Evolutionary conservation across 805 yeast genomes (phyloP).

Genomic region (Suhomyces faveliae): DNA sequence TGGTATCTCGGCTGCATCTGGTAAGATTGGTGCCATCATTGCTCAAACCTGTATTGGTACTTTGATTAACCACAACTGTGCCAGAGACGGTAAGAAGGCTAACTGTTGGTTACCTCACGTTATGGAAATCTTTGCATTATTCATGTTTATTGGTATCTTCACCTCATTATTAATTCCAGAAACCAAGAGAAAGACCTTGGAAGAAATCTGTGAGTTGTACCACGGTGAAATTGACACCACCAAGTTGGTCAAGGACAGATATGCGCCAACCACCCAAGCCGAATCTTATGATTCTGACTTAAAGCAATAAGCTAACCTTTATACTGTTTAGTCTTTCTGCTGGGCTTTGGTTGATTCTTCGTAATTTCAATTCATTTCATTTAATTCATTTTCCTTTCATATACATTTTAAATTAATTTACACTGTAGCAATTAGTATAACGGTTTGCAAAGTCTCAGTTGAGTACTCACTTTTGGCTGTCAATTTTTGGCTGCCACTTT

Average conservation of each 20-base stretch:
- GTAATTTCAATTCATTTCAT: slow-evolving; percentile 3
- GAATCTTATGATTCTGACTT: slow-evolving; percentile 39
- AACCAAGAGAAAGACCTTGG: slow-evolving; percentile 88
- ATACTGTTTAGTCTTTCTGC: background rate
- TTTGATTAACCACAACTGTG: slow-evolving; percentile 74
- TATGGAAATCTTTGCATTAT: slow-evolving; percentile 89
- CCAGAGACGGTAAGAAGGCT: slow-evolving; percentile 40
- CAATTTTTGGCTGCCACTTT: no score
- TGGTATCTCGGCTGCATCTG: slow-evolving; percentile 90
- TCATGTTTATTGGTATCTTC: slow-evolving; percentile 79
- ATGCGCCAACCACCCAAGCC: slow-evolving; percentile 25
- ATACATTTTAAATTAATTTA: background rate
- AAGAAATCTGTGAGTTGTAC: slow-evolving; percentile 73
- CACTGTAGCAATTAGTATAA: no score
- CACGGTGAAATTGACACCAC: slow-evolving; percentile 72
- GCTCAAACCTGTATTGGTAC: slow-evolving; percentile 89
- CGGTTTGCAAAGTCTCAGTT: no score
- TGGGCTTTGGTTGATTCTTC: background rate
- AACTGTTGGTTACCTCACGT: slow-evolving; percentile 89
- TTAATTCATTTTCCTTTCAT: background rate
- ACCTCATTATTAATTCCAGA: slow-evolving; percentile 75
- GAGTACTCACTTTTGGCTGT: no score
- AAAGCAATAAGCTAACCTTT: slow-evolving; percentile 26
- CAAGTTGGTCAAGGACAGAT: slow-evolving; percentile 40
- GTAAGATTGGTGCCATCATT: slow-evolving; percentile 90